Percentiles rank a stretch among this genome's conserved stretches.
phyloP scores from a whole-genome alignment of 768 basidiomycete genomes.

The Daedaleopsis nitida region DNA sequence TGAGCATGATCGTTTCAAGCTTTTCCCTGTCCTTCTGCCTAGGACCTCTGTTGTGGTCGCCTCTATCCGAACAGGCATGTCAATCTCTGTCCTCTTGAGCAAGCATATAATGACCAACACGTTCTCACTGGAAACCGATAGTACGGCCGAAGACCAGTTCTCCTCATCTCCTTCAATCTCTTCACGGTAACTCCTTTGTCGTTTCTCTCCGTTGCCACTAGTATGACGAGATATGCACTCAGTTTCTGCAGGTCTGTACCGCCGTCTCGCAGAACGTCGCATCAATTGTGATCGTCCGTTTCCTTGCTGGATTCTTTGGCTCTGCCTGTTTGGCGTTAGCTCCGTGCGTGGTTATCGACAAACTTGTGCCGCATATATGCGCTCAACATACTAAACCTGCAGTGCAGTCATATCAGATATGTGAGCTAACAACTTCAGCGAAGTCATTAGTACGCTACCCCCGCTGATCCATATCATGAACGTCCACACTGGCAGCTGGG shows the following conservation, averaged over 20 bases:
- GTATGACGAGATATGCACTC: too few relatives aligned
- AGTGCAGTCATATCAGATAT: background rate
- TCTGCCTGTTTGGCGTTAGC: background rate
- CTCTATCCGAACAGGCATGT: slow-evolving; percentile 41
- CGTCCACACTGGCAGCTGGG: too few relatives aligned
- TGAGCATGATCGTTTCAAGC: slow-evolving; percentile 39
- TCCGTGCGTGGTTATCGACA: background rate
- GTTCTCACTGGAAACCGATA: slow-evolving; percentile 20
- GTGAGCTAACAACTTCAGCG: background rate
- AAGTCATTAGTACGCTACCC: background rate
- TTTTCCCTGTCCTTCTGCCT: slow-evolving; percentile 52
- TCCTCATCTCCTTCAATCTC: slow-evolving; percentile 54
- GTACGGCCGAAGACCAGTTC: slow-evolving; percentile 62
- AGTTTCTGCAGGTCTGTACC: background rate
- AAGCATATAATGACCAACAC: background rate
- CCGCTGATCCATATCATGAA: slow-evolving; percentile 12
- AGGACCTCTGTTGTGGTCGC: slow-evolving; percentile 58
- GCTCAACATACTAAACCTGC: background rate
- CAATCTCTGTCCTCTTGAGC: background rate
- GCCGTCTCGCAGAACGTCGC: background rate
- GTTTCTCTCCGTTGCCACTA: background rate
- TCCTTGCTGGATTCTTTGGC: background rate
- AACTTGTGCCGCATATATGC: background rate
- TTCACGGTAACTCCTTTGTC: slow-evolving; percentile 41
- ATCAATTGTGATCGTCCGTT: background rate